phyloP scores from a whole-genome alignment of 805 yeast genomes.

The Pichia heedii region DNA sequence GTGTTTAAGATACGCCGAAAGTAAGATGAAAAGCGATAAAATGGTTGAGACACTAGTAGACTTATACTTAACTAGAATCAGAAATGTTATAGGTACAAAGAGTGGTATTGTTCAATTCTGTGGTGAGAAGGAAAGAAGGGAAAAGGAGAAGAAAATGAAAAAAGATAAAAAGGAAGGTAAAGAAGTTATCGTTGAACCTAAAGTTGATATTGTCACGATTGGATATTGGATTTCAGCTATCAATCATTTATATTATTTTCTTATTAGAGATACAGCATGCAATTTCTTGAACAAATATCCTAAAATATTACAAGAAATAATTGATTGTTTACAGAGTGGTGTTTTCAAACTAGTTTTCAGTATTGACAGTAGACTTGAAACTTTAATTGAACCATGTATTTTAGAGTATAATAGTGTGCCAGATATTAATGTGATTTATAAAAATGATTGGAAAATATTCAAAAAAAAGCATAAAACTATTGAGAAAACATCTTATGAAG shows the following conservation, averaged over 20 bases:
- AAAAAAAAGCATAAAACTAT: conserved; percentile 31
- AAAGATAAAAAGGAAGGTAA: conserved; percentile 9
- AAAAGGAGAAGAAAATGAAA: conserved; percentile 10
- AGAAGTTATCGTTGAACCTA: conserved; percentile 3
- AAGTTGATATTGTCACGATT: conserved; percentile 54
- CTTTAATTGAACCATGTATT: conserved; percentile 54
- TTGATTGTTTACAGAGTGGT: conserved; percentile 47
- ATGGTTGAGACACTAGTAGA: conserved; percentile 52
- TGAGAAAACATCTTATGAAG: conserved; percentile 50
- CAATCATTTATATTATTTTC: conserved; percentile 68
- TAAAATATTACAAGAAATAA: conserved; percentile 47
- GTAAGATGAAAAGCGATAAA: conserved; percentile 43
- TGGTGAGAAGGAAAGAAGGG: conserved; percentile 17
- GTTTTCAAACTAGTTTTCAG: conserved; percentile 60
- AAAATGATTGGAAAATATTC: conserved; percentile 53
- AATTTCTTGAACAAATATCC: conserved; percentile 48
- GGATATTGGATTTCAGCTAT: conserved; percentile 86
- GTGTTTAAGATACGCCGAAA: conserved; percentile 59
- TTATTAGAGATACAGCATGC: conserved; percentile 52
- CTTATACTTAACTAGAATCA: conserved; percentile 50
- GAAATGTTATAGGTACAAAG: conserved; percentile 50
- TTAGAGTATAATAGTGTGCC: conserved; percentile 76
- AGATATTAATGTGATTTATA: conserved; percentile 70
- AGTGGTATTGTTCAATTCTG: conserved; percentile 41
- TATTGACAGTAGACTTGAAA: conserved; percentile 49